These are phyloP conservation scores for Castanea mollissima DNA, from an alignment of 306 rosid species.

Conservation along the genomic window DNA sequence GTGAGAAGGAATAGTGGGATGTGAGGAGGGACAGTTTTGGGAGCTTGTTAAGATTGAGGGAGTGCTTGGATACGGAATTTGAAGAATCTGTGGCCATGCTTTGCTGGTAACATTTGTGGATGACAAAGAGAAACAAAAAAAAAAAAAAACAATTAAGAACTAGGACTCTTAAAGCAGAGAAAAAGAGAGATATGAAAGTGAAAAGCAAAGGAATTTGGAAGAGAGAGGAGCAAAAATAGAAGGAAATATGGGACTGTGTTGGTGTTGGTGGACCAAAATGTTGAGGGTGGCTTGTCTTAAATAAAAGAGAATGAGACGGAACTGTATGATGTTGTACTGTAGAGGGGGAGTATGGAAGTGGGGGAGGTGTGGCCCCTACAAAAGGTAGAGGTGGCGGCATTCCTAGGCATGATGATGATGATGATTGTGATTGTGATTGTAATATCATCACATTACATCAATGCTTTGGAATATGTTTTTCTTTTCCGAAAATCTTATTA, in stretches of 20 bases:
- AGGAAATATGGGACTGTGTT: not conserved
- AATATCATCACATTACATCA: not conserved
- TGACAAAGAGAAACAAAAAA: not conserved
- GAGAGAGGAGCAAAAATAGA: not conserved
- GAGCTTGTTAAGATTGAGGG: not conserved
- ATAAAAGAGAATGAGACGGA: not conserved
- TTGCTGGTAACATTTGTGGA: slow-evolving; percentile 34
- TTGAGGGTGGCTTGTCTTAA: not conserved
- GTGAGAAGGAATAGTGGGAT: not conserved
- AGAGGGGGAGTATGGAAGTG: not conserved
- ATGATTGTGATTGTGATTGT: not conserved
- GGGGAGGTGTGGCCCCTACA: not conserved
- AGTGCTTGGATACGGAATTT: slow-evolving; percentile 50
- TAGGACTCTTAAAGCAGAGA: not conserved
- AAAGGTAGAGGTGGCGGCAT: slow-evolving; percentile 8
- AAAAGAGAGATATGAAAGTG: not conserved
- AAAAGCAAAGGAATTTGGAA: not conserved
- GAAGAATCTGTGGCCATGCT: slow-evolving; percentile 48
- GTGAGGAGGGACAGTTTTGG: slow-evolving; percentile 33
- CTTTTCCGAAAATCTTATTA: no score
- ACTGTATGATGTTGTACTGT: not conserved
- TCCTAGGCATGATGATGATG: not conserved
- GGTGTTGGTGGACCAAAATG: not conserved
- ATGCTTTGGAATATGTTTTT: not conserved
- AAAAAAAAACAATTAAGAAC: not conserved